Evolutionary conservation across 768 basidiomycete genomes (phyloP).

Genomic region (Tylopilus sp.): DNA sequence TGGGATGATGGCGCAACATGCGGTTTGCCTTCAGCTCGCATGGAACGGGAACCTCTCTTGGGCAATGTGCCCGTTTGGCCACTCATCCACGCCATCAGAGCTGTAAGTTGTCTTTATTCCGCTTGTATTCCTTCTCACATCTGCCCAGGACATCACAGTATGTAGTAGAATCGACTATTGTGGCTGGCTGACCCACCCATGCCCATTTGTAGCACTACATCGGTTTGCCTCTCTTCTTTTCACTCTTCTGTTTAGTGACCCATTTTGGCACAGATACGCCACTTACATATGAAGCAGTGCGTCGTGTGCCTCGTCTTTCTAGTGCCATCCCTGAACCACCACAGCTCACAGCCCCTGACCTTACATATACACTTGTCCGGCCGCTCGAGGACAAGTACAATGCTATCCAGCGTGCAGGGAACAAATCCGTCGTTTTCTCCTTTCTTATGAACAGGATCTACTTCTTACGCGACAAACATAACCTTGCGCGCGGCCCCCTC

Average conservation of each 20-base stretch:
- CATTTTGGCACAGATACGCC: slow-evolving; percentile 64
- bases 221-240: slow-evolving; percentile 38
- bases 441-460: slow-evolving; percentile 84
- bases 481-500: slow-evolving; percentile 60
- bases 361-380: slow-evolving; percentile 85
- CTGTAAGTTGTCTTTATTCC: slow-evolving; percentile 34
- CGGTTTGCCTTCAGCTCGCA: not conserved
- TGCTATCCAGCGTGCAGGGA: slow-evolving; percentile 64
- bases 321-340: slow-evolving; percentile 9
- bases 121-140: slow-evolving; percentile 7
- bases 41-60: slow-evolving; percentile 40
- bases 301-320: slow-evolving; percentile 21
- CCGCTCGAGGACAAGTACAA: slow-evolving; percentile 88
- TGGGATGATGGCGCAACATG: not conserved
- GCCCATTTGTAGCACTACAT: slow-evolving; percentile 58
- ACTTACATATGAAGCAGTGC: slow-evolving; percentile 72
- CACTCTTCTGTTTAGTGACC: slow-evolving; percentile 3
- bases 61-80: slow-evolving; percentile 70
- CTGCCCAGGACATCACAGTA: slow-evolving; percentile 59
- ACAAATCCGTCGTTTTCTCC: slow-evolving; percentile 84
- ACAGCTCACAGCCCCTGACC: slow-evolving; percentile 79
- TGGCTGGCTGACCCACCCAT: slow-evolving; percentile 2
- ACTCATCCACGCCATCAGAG: slow-evolving; percentile 73
- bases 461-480: slow-evolving; percentile 73
- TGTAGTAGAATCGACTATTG: slow-evolving; percentile 5